A percentile compares a stretch with the other conserved stretches of the same genome.
These are phyloP conservation scores for Rhododendron vialii DNA, from an alignment of 148 eudicot species.

Conservation along the genomic window DNA sequence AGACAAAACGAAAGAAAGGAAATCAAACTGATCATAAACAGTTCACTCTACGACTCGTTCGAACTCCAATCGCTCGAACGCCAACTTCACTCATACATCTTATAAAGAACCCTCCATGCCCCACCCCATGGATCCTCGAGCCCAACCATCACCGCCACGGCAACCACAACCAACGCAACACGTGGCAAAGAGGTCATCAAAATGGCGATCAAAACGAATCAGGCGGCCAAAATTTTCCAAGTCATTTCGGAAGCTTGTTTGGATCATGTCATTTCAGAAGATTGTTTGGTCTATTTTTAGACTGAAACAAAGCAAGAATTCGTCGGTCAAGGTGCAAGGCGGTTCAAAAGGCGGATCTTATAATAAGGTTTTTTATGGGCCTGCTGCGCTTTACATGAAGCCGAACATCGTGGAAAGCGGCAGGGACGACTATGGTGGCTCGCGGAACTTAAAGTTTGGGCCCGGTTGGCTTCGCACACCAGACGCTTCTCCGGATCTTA, in stretches of 20 bases:
- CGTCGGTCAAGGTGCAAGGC: conserved; percentile 8
- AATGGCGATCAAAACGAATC: neutral
- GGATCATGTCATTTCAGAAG: conserved; percentile 37
- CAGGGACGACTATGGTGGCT: too few species aligned
- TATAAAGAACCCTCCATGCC: conserved; percentile 76
- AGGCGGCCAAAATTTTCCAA: neutral
- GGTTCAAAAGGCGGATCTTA: too few species aligned
- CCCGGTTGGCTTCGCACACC: too few species aligned
- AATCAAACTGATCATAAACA: too few species aligned
- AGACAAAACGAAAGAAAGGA: too few species aligned
- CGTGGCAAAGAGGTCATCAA: conserved; percentile 31
- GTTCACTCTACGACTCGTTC: conserved; percentile 70
- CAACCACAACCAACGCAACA: conserved; percentile 1
- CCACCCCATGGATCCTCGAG: conserved; percentile 39
- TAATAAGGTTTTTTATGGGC: too few species aligned
- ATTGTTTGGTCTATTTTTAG: conserved; percentile 53
- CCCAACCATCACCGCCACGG: neutral
- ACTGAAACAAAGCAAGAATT: conserved; percentile 11
- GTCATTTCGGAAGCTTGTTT: neutral
- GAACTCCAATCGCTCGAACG: conserved; percentile 60
- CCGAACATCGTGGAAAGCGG: too few species aligned
- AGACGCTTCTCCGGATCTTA: too few species aligned
- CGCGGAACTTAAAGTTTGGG: too few species aligned
- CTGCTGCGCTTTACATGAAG: too few species aligned
- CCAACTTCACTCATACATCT: conserved; percentile 66